These are phyloP conservation scores for Teratosphaeria zuluensis DNA, from an alignment of 2,329 filamentous ascomycete genomes.

Conservation along the genomic window DNA sequence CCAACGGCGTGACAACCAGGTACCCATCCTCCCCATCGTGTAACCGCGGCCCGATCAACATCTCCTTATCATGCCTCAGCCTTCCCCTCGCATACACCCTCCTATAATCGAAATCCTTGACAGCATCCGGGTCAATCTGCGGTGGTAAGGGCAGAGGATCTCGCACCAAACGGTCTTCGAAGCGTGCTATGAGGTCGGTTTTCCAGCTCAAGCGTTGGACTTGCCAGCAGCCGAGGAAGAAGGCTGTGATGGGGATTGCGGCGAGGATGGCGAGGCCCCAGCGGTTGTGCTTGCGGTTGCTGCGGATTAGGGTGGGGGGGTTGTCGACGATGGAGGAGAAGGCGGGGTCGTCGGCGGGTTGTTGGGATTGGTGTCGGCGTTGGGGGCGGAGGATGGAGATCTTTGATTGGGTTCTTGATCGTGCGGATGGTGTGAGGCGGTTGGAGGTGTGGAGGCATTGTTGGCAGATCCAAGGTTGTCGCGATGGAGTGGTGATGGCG, in stretches of 20 bases:
- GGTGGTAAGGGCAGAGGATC: slow-evolving; percentile 79
- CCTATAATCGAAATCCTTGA: slow-evolving; percentile 86
- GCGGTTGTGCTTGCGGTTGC: slow-evolving; percentile 60
- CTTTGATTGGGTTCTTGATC: not conserved
- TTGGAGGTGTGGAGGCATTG: slow-evolving; percentile 26
- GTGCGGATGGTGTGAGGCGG: not conserved
- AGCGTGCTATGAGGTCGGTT: slow-evolving; percentile 78
- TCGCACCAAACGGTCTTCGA: slow-evolving; percentile 82
- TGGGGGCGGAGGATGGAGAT: slow-evolving; percentile 9
- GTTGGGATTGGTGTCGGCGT: slow-evolving; percentile 28
- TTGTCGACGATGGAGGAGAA: slow-evolving; percentile 84
- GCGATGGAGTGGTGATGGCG: slow-evolving; percentile 3
- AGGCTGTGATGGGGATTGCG: slow-evolving; percentile 86
- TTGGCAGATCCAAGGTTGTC: slow-evolving; percentile 15
- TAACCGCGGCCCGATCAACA: slow-evolving; percentile 87
- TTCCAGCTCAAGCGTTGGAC: slow-evolving; percentile 91
- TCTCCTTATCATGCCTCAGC: slow-evolving; percentile 83
- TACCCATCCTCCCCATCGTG: slow-evolving; percentile 83
- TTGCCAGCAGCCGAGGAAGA: slow-evolving; percentile 88
- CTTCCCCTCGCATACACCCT: slow-evolving; percentile 65
- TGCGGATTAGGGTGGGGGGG: slow-evolving; percentile 68
- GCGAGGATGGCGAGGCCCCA: slow-evolving; percentile 19
- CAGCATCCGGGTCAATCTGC: slow-evolving; percentile 66
- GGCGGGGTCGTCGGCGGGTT: slow-evolving; percentile 60
- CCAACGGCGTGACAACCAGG: slow-evolving; percentile 83